Base-by-base conservation (phyloP, 2,329 filamentous ascomycete genomes). In the Microdochium nivale region DNA sequence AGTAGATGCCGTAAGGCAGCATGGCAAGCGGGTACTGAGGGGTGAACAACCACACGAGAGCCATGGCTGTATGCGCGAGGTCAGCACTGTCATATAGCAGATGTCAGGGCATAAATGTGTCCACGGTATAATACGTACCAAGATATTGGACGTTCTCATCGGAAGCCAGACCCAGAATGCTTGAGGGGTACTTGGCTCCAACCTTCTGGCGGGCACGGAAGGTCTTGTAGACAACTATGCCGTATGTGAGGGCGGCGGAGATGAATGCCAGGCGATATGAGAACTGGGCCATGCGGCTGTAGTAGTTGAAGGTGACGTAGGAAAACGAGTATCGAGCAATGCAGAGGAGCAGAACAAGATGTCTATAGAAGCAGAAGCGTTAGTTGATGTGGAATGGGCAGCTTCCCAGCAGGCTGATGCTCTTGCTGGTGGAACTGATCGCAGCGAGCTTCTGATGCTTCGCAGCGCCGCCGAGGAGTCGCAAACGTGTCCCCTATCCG, bases 81-180 rank as follows among this genome's bases (percentile, higher is more conserved):
- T 44, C 64, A 52, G 27, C 44, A 52, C 53, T 30, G 50, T 27
- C 30, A 53, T 51, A 52, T 43, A 24, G 32, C 46, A 48, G 37
- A 21, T 47, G 3, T 27, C 27, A 24, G 4, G 3, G 47, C 27
- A 25, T 25, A 2, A 14, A 24, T 25, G 37, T n/a, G 40, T 3
- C 25, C 7, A 33, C 23, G 16, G 30, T 32, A n/a, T 43, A 46
- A 27, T 9, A 30, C 33, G 74, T 80, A 97, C 94, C 77, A 55
- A 99, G 80, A 68, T 99, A 99, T 72, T 97, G 94, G 50, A 99
- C 89, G 70, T 99, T 99, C 79, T 99, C 94, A 68, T 99, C 94
- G 13, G 83, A 77, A 52, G 86, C 76, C 58, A 96, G 75, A 55
- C 84, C 80, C 53, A 92, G 51, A 48, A 79, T 69, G 53, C 87